A percentile compares a stretch with the other conserved stretches of the same genome.
These are phyloP conservation scores for Boletellus ananiceps DNA, from an alignment of 768 basidiomycete genomes.

Conservation along the genomic window DNA sequence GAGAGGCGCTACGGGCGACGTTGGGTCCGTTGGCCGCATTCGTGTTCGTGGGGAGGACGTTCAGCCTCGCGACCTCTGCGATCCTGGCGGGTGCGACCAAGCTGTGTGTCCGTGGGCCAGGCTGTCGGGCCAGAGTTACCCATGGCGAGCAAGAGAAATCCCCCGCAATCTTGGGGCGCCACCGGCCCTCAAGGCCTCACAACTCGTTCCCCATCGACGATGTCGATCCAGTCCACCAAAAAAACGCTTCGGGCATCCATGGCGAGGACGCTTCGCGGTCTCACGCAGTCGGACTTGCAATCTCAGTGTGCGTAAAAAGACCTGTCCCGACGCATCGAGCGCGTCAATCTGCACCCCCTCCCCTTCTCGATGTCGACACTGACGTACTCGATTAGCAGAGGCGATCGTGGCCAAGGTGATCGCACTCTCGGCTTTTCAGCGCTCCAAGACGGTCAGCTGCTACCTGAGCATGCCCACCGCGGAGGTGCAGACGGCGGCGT, in stretches of 20 bases:
- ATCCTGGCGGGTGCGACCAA: not conserved
- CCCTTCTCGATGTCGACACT: not conserved
- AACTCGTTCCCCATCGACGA: conserved; percentile 2
- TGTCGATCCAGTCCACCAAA: conserved; percentile 35
- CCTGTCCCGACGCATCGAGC: too few relatives aligned
- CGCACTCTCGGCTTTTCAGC: conserved; percentile 46
- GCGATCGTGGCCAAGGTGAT: conserved; percentile 45
- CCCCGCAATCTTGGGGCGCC: not conserved
- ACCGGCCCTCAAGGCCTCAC: not conserved
- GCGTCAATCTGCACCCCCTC: not conserved
- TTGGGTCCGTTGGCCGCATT: conserved; percentile 28
- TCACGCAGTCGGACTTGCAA: conserved; percentile 44
- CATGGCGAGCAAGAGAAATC: not conserved
- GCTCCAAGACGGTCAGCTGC: conserved; percentile 55
- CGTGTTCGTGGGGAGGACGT: not conserved
- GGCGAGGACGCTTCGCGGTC: conserved; percentile 37
- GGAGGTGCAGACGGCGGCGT: conserved; percentile 55
- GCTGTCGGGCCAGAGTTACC: not conserved
- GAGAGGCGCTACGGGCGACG: conserved; percentile 43
- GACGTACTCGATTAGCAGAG: conserved; percentile 18
- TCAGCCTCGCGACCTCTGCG: conserved; percentile 21
- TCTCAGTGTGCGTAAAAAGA: conserved; percentile 62
- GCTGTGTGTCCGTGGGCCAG: conserved; percentile 7
- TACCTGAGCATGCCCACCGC: conserved; percentile 77
- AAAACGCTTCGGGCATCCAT: conserved; percentile 58